These are phyloP conservation scores for Penicillium cataractarum DNA, from an alignment of 495 filamentous ascomycete species.

Conservation along the genomic window DNA sequence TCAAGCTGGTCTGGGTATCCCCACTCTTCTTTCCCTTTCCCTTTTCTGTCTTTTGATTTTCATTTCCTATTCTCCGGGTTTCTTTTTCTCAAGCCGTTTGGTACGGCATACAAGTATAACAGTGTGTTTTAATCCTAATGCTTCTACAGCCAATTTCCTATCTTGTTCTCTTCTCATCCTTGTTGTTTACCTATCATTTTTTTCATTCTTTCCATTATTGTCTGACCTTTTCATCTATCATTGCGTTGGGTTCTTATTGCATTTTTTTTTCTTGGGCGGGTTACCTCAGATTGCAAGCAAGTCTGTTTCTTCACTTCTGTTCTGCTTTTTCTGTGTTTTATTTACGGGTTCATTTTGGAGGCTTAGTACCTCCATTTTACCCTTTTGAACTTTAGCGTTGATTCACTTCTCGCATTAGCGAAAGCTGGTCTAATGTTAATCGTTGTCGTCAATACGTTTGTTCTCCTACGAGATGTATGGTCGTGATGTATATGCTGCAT, in stretches of 20 bases:
- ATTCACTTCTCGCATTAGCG: slow-evolving; percentile 7
- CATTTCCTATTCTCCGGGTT: slow-evolving; percentile 4
- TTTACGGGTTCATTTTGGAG: slow-evolving; percentile 5
- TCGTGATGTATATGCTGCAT: not conserved
- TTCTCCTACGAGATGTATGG: not conserved
- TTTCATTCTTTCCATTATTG: slow-evolving; percentile 5
- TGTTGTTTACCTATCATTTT: slow-evolving; percentile 11
- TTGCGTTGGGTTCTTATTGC: not conserved
- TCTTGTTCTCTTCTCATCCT: slow-evolving; percentile 6
- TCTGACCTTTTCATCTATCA: not conserved
- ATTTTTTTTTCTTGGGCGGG: slow-evolving; percentile 11
- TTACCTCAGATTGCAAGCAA: slow-evolving; percentile 14
- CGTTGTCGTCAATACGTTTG: not conserved
- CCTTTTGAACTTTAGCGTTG: slow-evolving; percentile 11
- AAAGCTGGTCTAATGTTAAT: slow-evolving; percentile 18
- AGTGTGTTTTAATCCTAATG: slow-evolving; percentile 33
- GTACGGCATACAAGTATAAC: slow-evolving; percentile 8
- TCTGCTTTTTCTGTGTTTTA: slow-evolving; percentile 7
- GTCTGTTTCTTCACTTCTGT: slow-evolving; percentile 11
- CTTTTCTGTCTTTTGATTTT: slow-evolving; percentile 13
- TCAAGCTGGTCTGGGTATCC: slow-evolving; percentile 20
- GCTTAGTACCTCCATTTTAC: slow-evolving; percentile 4
- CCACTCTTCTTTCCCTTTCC: slow-evolving; percentile 12
- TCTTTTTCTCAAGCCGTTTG: slow-evolving; percentile 15
- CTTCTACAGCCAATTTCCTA: slow-evolving; percentile 17